Conservation (phyloP, 2,329 filamentous ascomycete genomes). For the Parastagonospora nodorum region DNA sequence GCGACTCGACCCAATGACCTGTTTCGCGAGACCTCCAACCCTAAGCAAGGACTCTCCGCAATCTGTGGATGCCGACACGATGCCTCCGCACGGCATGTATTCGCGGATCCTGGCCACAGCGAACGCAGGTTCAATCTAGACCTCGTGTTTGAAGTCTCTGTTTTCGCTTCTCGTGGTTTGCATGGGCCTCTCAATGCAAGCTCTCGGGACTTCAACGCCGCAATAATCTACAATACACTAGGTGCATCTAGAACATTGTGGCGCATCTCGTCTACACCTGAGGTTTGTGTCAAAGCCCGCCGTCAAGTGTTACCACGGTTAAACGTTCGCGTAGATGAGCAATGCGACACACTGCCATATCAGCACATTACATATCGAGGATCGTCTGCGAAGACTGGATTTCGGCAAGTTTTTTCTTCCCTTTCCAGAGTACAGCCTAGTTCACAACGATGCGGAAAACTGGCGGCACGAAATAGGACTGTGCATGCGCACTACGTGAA, state of each 20-base stretch:
- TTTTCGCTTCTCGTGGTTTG: not conserved
- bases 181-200: not conserved
- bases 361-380: not conserved
- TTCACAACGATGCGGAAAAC: no score
- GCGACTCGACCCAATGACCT: not conserved
- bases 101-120: conserved; percentile 1
- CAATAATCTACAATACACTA: not conserved
- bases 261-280: not conserved
- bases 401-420: no score
- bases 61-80: no score
- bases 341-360: not conserved
- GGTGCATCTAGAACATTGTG: conserved; percentile 1
- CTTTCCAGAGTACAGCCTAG: no score
- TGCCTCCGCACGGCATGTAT: not conserved
- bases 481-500: no score
- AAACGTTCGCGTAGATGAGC: conserved; percentile 6
- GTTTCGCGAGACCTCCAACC: not conserved
- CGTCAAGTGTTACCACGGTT: not conserved
- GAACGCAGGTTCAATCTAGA: conserved; percentile 1
- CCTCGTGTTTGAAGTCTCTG: not conserved
- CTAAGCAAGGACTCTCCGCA: not conserved
- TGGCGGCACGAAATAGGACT: no score
- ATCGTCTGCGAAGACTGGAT: no score
- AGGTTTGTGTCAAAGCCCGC: not conserved
- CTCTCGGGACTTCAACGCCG: not conserved